Percentiles rank a stretch among this genome's conserved stretches.
These are phyloP conservation scores for Exophiala viscosa DNA, from an alignment of 2,329 filamentous ascomycete genomes.

Conservation along the genomic window DNA sequence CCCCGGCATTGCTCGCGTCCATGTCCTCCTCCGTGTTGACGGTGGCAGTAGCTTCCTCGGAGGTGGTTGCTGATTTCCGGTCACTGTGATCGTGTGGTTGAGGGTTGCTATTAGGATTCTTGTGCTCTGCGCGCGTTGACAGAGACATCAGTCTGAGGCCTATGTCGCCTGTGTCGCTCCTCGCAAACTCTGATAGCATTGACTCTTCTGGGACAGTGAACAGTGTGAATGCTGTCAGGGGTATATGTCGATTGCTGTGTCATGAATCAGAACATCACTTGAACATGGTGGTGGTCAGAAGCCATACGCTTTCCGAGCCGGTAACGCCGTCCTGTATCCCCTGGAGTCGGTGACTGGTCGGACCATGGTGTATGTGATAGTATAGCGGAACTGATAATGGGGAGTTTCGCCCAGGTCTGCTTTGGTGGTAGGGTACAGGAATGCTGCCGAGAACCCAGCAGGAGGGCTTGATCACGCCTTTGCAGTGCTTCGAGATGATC, in stretches of 20 bases:
- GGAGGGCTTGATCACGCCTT: too few species aligned
- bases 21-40: neutral
- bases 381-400: too few species aligned
- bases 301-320: neutral
- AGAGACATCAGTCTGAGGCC: conserved; percentile 5
- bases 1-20: too few species aligned
- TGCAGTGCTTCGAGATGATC: too few species aligned
- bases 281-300: neutral
- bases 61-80: neutral
- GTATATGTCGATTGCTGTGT: conserved; percentile 9
- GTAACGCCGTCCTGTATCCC: too few species aligned
- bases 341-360: too few species aligned
- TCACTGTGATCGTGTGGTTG: too few species aligned
- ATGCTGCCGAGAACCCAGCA: too few species aligned
- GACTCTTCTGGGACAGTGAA: conserved; percentile 14
- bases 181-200: conserved; percentile 12
- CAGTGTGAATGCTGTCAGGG: conserved; percentile 16
- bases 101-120: neutral
- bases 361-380: too few species aligned
- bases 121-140: neutral
- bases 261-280: neutral
- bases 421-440: too few species aligned
- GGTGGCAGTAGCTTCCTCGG: neutral
- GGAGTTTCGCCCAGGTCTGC: too few species aligned
- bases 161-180: conserved; percentile 9